Conservation (phyloP, 2,329 filamentous ascomycete species). For the Aureobasidium sp. region DNA sequence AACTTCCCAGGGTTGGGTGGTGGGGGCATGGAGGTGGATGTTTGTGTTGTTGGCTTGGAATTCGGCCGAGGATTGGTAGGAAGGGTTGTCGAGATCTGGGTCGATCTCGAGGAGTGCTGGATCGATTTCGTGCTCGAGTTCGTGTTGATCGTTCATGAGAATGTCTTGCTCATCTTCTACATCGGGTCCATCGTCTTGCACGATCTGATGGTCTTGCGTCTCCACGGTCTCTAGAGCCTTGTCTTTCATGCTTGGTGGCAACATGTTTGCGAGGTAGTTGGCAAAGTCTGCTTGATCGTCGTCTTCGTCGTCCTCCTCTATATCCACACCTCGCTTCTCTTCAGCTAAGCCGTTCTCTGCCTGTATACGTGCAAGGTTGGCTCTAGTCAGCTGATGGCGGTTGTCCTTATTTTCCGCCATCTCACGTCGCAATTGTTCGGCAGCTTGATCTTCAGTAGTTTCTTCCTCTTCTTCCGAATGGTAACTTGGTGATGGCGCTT, state of each 20-base stretch:
- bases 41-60: background rate
- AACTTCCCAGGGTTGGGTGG: background rate
- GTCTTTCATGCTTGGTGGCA: background rate
- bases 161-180: background rate
- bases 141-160: background rate
- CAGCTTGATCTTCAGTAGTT: background rate
- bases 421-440: conserved; percentile 11
- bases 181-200: background rate
- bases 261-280: conserved; percentile 18
- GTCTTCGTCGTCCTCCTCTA: conserved; percentile 23
- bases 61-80: background rate
- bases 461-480: background rate
- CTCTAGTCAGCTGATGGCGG: conserved; percentile 21
- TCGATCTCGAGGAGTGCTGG: background rate
- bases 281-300: conserved; percentile 22
- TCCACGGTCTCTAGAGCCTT: background rate
- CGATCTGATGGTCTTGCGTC: background rate
- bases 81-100: background rate
- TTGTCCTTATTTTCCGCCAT: background rate
- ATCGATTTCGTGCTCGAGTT: background rate
- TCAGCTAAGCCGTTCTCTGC: conserved; percentile 16
- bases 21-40: background rate
- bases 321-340: conserved; percentile 20
- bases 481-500: conserved; percentile 1
- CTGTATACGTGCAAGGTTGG: conserved; percentile 26